Evolutionary conservation across 805 yeast genomes (phyloP).

Genomic region (Ogataea nitratoaversa): DNA sequence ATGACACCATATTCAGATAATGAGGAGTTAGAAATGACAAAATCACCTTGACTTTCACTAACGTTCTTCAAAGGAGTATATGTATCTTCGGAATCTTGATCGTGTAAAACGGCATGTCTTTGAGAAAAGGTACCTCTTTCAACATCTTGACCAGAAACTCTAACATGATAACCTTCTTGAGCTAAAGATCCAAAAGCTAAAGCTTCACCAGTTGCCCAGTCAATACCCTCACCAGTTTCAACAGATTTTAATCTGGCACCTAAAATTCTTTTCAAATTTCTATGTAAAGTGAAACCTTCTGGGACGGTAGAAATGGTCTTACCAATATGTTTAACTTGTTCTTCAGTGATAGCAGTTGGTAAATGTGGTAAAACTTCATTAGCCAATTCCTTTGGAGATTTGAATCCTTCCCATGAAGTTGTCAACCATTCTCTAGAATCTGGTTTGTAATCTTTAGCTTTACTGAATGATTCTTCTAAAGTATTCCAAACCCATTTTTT

Average conservation of each 20-base stretch:
- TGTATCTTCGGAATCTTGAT: slow-evolving; percentile 79
- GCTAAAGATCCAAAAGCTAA: slow-evolving; percentile 92
- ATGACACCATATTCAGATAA: slow-evolving; percentile 98
- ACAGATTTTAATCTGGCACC: slow-evolving; percentile 76
- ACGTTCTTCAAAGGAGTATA: slow-evolving; percentile 84
- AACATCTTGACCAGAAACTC: slow-evolving; percentile 99
- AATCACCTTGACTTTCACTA: slow-evolving; percentile 77
- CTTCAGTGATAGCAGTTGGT: slow-evolving; percentile 85
- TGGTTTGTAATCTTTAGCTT: slow-evolving; percentile 86
- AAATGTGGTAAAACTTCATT: slow-evolving; percentile 93
- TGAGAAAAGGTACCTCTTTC: slow-evolving; percentile 99
- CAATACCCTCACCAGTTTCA: slow-evolving; percentile 89
- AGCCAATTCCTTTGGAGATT: slow-evolving; percentile 95
- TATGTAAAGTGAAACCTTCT: slow-evolving; percentile 81
- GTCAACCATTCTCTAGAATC: slow-evolving; percentile 96
- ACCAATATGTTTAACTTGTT: slow-evolving; percentile 74
- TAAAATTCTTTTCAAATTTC: slow-evolving; percentile 92
- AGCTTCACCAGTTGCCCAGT: slow-evolving; percentile 99
- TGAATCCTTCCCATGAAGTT: slow-evolving; percentile 98
- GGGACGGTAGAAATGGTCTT: slow-evolving; percentile 78
- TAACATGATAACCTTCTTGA: slow-evolving; percentile 90
- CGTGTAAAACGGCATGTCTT: slow-evolving; percentile 98
- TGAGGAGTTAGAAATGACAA: slow-evolving; percentile 88
- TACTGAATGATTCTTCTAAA: slow-evolving; percentile 84
- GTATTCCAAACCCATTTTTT: slow-evolving; percentile 96